phyloP scores from a whole-genome alignment of 768 basidiomycete species.

The Phylloporus sp. region DNA sequence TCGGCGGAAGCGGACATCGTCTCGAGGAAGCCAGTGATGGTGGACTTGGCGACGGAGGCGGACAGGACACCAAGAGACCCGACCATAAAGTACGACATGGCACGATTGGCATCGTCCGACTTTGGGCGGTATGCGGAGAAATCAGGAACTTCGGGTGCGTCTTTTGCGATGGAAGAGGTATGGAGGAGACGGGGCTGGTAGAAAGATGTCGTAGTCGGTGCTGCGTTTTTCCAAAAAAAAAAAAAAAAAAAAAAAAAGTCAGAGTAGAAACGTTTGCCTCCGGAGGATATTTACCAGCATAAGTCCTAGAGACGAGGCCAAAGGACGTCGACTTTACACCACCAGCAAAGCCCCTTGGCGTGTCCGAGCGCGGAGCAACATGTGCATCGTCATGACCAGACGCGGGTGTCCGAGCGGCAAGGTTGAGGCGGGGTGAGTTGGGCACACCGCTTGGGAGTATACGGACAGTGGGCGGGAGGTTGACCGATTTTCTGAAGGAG shows the following conservation, averaged over 20 bases:
- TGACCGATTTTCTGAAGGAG: slow-evolving; percentile 77
- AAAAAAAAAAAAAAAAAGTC: slow-evolving; percentile 2
- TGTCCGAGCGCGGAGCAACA: slow-evolving; percentile 58
- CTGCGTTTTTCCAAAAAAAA: slow-evolving; percentile 7
- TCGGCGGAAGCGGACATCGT: slow-evolving; percentile 98
- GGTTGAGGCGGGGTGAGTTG: slow-evolving; percentile 67
- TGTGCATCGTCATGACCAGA: slow-evolving; percentile 58
- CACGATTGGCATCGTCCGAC: slow-evolving; percentile 63
- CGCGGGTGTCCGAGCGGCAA: slow-evolving; percentile 61
- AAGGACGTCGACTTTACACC: slow-evolving; percentile 43
- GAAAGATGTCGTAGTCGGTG: slow-evolving; percentile 52
- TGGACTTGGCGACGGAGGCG: slow-evolving; percentile 91
- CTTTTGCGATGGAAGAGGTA: slow-evolving; percentile 64
- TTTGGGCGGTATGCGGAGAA: slow-evolving; percentile 76
- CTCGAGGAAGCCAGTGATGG: slow-evolving; percentile 88
- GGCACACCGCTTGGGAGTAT: slow-evolving; percentile 80
- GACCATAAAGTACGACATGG: slow-evolving; percentile 86
- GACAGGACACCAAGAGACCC: slow-evolving; percentile 90
- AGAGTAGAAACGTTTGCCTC: slow-evolving; percentile 11
- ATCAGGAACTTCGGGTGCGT: slow-evolving; percentile 85
- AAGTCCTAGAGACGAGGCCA: slow-evolving; percentile 64
- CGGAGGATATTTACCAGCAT: slow-evolving; percentile 47
- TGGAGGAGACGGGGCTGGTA: slow-evolving; percentile 73
- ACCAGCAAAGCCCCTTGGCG: slow-evolving; percentile 61
- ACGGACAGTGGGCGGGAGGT: slow-evolving; percentile 77